Evolutionary conservation across 345 rosid species (phyloP), one percentile per base, ranked within the genome.

Genomic region (Hevea brasiliensis): DNA sequence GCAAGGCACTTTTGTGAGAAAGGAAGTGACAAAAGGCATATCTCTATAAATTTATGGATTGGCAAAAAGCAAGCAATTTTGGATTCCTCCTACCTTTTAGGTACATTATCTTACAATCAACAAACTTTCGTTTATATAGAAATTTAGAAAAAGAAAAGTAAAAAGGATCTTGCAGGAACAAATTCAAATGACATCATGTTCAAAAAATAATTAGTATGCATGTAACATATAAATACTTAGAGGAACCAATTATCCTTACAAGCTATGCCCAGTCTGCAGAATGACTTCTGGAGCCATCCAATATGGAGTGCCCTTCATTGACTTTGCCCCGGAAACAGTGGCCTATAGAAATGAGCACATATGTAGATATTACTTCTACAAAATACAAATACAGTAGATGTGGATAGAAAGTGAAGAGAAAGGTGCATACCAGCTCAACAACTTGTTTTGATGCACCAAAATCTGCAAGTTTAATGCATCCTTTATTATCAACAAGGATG

Each of bases 261-360:
- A 92, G 89, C 93, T 84, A 78, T 94, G 98, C 51, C 97, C 98
- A 53, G 97, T 94, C 87, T 90, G 98, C 78, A 85, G 89, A 84
- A 93, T 91, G 71, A 93, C 98, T 87, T 93, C 98, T 51, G 97
- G 97, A 80, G 97, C 93, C 97, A 93, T 94, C 97, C 98, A 94
- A 70, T 92, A 89, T 15, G 97, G 97, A 54, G 97, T 94, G 45
- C 98, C 98, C 84, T 92, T 94, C 97, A 92, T 90, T 47, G 98
- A 94, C 77, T 92, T 94, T 75, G 76, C 98, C 76, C 97, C 97
- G 11, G 97, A 78, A 72, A 92, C 63, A 54, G 98, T 90, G 73
- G 97, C 97, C 97, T 94, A 59, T 58, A 54, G 27, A 69, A 71
- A 85, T 72, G 74, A 65, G 24, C 20, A 65, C 12, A 48, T 35